Evolutionary conservation across 169 alveolate genomes (phyloP), one percentile per base, ranked within the genome.

Genomic region (Plasmodium adleri): DNA sequence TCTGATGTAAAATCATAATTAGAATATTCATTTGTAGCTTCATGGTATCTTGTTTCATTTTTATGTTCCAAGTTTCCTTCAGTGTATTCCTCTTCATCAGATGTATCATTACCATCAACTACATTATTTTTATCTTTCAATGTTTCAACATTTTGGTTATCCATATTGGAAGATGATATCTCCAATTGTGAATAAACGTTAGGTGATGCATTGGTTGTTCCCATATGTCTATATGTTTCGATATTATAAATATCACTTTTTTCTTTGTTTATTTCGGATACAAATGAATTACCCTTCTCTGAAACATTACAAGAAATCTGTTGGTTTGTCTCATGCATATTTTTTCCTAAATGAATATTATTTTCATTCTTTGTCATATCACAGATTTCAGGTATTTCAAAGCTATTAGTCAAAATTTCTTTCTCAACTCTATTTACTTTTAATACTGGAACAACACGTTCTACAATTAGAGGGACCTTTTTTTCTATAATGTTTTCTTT

Each of bases 401-500:
- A 20, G n/a, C 62, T 72, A 56, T 83, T 75, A 56, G 78, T 68
- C 47, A 83, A 68, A 26, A 63, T 45, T 47, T 83, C 85, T 72
- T 67, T 83, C 62, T 83, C 91, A 12, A 68, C 58, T 70, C 20
- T 83, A 32, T 83, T 83, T 9, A 83, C 83, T 24, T 54, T 67
- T 56, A 83, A 73, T 26, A 83, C 91, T 54, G 91, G 91, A 28
- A 83, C 39, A 68, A 83, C 91, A 13, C 83, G 80, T 49, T 83
- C 91, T 22, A 83, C 70, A 20, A 83, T 70, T 83, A 83, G 28
- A 47, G 91, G 91, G 8, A 83, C 85, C 45, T 83, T 83, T 63
- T 83, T 83, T 59, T 67, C 85, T 68, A 83, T 83, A 13, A 83
- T 83, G n/a, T 83, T 83, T 83, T 83, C 85, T 47, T 83, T 83